Evolutionary conservation across 2,329 filamentous ascomycete genomes (phyloP).

Genomic region (Cladophialophora immunda): DNA sequence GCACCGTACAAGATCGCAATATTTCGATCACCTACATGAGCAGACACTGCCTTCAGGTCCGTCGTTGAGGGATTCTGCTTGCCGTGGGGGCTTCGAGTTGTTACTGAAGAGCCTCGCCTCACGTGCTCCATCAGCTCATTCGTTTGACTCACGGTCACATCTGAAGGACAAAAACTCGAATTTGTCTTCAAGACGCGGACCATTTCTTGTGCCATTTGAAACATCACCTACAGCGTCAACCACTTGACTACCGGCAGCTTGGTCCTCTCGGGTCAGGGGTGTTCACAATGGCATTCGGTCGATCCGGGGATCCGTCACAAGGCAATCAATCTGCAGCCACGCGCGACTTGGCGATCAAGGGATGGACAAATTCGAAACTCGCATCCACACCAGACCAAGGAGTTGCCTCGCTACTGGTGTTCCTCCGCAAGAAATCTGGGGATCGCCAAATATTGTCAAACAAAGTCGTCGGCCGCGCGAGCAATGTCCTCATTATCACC

Average conservation of each 20-base stretch:
- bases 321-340: constrained; percentile 5
- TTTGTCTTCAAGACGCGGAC: neutral
- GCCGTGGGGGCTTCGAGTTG: neutral
- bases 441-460: constrained; percentile 57
- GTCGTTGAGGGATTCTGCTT: neutral
- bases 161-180: neutral
- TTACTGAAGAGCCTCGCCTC: neutral
- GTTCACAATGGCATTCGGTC: constrained; percentile 16
- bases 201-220: neutral
- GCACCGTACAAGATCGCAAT: neutral
- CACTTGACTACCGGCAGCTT: neutral
- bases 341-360: constrained; percentile 59
- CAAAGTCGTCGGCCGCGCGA: constrained; percentile 30
- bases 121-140: neutral
- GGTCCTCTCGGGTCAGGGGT: neutral
- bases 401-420: constrained; percentile 69
- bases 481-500: constrained; percentile 36
- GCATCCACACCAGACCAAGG: constrained; percentile 72
- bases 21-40: neutral
- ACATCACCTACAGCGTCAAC: neutral
- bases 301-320: neutral
- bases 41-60: neutral
- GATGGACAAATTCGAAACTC: constrained; percentile 74
- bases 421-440: constrained; percentile 75
- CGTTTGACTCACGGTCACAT: neutral